Evolutionary conservation across 306 rosid species (phyloP).

Genomic region (Abrus pulchellus): DNA sequence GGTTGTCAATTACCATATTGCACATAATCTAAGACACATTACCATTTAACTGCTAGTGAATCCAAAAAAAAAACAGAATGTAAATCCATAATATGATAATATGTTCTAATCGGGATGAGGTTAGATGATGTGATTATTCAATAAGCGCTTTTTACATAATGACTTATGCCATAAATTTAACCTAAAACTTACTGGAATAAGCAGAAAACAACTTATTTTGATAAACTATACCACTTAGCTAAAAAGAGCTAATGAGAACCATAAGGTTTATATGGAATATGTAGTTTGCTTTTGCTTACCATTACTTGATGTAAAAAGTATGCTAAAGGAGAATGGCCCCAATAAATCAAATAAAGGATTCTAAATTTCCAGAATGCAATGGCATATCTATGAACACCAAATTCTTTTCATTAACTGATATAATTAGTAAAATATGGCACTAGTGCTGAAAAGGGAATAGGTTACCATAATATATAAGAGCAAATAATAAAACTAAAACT

Average conservation of each 20-base stretch:
- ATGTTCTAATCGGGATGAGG: constrained; percentile 9
- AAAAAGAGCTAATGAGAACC: too few species aligned
- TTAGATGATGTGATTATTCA: too few species aligned
- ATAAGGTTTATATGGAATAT: background rate
- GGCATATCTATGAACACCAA: constrained; percentile 19
- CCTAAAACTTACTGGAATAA: too few species aligned
- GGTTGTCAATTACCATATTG: constrained; percentile 13
- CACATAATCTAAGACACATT: background rate
- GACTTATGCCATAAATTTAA: too few species aligned
- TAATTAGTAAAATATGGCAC: constrained; percentile 23
- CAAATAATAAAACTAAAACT: background rate
- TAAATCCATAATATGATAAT: constrained; percentile 19
- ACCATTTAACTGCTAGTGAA: constrained; percentile 17
- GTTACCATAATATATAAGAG: constrained; percentile 5
- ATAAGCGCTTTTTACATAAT: too few species aligned
- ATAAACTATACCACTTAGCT: too few species aligned
- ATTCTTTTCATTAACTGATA: constrained; percentile 11
- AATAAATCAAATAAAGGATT: background rate
- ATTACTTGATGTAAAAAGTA: constrained; percentile 7
- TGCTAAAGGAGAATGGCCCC: background rate
- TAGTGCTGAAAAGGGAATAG: background rate
- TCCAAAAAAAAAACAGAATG: background rate
- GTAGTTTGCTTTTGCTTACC: background rate
- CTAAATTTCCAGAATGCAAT: background rate
- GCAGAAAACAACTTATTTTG: too few species aligned